These are phyloP conservation scores for Aquilaria yunnanensis DNA, from an alignment of 345 rosid species.

Conservation along the genomic window DNA sequence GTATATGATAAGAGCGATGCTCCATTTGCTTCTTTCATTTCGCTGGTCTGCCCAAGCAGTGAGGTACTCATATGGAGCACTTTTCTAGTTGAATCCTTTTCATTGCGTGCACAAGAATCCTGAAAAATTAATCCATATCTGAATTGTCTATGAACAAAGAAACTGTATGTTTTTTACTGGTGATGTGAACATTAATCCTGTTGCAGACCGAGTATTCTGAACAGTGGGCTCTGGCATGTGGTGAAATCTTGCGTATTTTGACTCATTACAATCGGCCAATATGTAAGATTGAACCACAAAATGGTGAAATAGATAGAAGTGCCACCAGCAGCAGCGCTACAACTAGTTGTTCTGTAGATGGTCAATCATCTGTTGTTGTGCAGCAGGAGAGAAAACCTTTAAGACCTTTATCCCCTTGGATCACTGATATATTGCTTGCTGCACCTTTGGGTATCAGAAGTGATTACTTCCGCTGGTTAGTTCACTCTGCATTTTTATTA, in stretches of 20 bases:
- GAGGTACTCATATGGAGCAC: constrained; percentile 45
- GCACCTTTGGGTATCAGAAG: constrained; percentile 94
- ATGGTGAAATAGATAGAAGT: constrained; percentile 48
- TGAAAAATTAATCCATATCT: background rate
- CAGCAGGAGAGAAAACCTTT: constrained; percentile 80
- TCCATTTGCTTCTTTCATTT: constrained; percentile 94
- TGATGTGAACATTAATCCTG: constrained; percentile 1
- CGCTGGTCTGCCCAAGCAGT: constrained; percentile 69
- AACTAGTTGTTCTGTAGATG: constrained; percentile 32
- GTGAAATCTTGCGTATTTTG: constrained; percentile 89
- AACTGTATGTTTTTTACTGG: background rate
- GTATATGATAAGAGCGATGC: constrained; percentile 68
- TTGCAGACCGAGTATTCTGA: constrained; percentile 87
- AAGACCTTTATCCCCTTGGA: constrained; percentile 97
- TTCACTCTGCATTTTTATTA: constrained; percentile 5
- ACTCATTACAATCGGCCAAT: constrained; percentile 99
- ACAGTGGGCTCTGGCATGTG: constrained; percentile 98
- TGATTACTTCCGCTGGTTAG: constrained; percentile 97
- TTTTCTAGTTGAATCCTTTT: background rate
- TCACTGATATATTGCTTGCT: constrained; percentile 86
- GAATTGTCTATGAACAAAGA: background rate
- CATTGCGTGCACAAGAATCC: background rate
- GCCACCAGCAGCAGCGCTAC: constrained; percentile 35
- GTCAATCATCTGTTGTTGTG: constrained; percentile 33
- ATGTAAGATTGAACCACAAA: constrained; percentile 60